Evolutionary conservation across 768 basidiomycete genomes (phyloP), one percentile per base, ranked within the genome.

Genomic region (Mycena filopes): DNA sequence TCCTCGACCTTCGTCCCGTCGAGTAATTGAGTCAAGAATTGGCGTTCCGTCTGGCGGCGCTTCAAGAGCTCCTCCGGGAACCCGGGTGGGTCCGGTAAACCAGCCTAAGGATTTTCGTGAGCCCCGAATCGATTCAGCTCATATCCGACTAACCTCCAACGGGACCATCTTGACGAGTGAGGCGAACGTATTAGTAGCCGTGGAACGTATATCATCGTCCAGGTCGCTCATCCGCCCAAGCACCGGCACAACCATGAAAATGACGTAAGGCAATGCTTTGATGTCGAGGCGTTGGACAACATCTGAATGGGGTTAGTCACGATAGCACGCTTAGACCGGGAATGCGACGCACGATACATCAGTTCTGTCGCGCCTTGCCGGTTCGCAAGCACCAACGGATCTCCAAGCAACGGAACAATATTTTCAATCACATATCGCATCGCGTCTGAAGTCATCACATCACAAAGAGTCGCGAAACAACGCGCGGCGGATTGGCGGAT

Each of bases 111-210:
- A 29, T 18, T 36, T 16, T 9, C 18, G 33, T 68, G 33, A 68
- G 49, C 58, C 61, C n/a, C n/a, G n/a, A n/a, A 28, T n/a, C 31
- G 20, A 48, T 51, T 21, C 2, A n/a, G n/a, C 8, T 51, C 23
- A 15, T 26, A 26, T n/a, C 10, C 11, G 23, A 70, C 83, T 65
- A 66, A 95, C 96, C 86, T 99, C 98, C 0, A 99, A 83, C 7
- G 98, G 98, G 15, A 99, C 95, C 92, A 99, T 97, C 82, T 99
- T 98, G 66, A 99, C 94, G 20, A 99, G 80, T 0, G 95, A 93
- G 0, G 98, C 98, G 73, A 99, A 99, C 0, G 96, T 96, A 73
- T 95, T 96, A n/a, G 98, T 99, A 4, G 98, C 91, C 2, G 95
- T 89, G 29, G 97, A 88, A 28, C 98, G 91, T 43, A 98, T 92